Evolutionary conservation across 169 alveolate species (phyloP).

Genomic region (Babesia ovis): DNA sequence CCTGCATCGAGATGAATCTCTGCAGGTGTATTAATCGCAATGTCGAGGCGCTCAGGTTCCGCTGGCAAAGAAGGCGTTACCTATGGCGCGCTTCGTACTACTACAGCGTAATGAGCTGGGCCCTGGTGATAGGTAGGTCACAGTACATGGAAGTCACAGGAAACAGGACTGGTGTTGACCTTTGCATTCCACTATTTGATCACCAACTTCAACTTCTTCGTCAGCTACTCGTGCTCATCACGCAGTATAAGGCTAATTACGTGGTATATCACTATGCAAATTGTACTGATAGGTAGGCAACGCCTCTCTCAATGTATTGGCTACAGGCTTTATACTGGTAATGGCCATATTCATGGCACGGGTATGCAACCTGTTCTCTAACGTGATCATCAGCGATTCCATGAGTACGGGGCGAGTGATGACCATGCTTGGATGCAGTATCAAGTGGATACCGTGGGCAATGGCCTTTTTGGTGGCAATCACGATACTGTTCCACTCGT

Average conservation of each 20-base stretch:
- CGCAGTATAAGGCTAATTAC: constrained; percentile 69
- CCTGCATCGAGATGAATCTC: too few species aligned
- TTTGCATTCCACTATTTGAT: constrained; percentile 72
- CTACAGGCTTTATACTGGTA: constrained; percentile 31
- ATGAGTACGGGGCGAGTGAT: constrained; percentile 79
- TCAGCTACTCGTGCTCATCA: constrained; percentile 73
- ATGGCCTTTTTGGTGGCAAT: constrained; percentile 41
- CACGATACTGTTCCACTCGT: constrained; percentile 16
- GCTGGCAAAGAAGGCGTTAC: constrained; percentile 80
- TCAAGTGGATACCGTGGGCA: constrained; percentile 84
- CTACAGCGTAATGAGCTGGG: constrained; percentile 66
- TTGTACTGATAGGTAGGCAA: constrained; percentile 60
- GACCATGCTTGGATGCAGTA: constrained; percentile 78
- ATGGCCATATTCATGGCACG: constrained; percentile 58
- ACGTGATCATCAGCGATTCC: constrained; percentile 79
- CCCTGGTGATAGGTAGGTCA: constrained; percentile 56
- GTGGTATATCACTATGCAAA: constrained; percentile 62
- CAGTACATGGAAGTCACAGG: not conserved
- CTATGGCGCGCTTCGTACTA: constrained; percentile 80
- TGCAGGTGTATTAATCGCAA: constrained; percentile 44
- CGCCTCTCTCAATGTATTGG: not conserved
- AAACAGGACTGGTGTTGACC: constrained; percentile 57
- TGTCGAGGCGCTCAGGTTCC: constrained; percentile 54
- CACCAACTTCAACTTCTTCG: constrained; percentile 72
- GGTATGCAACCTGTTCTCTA: constrained; percentile 75